Evolutionary conservation across 148 eudicot species (phyloP).

Genomic region (Cornus kousa): DNA sequence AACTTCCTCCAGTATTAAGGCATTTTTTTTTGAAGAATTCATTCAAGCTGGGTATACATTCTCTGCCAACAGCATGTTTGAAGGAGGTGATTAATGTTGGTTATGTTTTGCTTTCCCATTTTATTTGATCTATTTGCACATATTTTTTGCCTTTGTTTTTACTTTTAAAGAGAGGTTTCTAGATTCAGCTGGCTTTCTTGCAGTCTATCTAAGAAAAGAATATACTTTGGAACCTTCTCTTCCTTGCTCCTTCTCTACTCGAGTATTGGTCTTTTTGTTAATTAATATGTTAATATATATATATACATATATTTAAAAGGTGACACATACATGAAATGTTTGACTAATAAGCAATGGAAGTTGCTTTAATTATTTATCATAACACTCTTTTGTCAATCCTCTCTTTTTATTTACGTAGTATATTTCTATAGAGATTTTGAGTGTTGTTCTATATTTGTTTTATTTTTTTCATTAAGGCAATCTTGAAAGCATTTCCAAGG

Average conservation of each 20-base stretch:
- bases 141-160: background rate
- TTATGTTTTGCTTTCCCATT: background rate
- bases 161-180: background rate
- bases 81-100: conserved; percentile 44
- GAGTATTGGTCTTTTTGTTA: background rate
- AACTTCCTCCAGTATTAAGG: conserved; percentile 34
- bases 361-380: background rate
- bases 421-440: background rate
- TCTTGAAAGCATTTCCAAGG: conserved; percentile 51
- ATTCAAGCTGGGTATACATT: conserved; percentile 41
- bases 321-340: no score
- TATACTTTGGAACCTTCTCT: background rate
- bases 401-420: background rate
- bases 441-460: background rate
- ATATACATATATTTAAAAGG: no score
- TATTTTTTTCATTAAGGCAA: conserved; percentile 33
- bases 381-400: background rate
- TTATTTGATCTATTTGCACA: background rate
- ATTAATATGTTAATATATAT: no score
- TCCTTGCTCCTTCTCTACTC: background rate
- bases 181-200: background rate
- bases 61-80: conserved; percentile 58
- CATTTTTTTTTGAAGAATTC: conserved; percentile 52
- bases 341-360: no score
- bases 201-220: background rate